These are phyloP conservation scores for Glycine latifolia DNA, from an alignment of 306 rosid genomes.

Conservation along the genomic window DNA sequence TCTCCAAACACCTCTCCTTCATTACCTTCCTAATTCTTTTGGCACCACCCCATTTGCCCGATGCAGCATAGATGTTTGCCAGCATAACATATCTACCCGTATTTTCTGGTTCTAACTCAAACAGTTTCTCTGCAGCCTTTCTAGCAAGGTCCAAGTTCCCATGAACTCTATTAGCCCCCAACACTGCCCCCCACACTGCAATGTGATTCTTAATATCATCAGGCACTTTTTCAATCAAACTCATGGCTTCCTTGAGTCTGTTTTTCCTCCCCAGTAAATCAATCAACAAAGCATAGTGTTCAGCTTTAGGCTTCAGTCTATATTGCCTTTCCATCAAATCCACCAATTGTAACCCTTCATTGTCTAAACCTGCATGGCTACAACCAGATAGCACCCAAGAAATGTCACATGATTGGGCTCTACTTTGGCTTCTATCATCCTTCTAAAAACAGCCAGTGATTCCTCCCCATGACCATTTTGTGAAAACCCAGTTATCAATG, in stretches of 20 bases:
- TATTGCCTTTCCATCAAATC: conserved; percentile 59
- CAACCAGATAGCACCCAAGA: conserved; percentile 70
- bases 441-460: conserved; percentile 53
- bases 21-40: conserved; percentile 57
- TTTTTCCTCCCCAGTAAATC: conserved; percentile 75
- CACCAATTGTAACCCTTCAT: conserved; percentile 58
- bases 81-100: conserved; percentile 72
- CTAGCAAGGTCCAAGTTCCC: conserved; percentile 60
- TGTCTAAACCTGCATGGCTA: conserved; percentile 63
- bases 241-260: conserved; percentile 58
- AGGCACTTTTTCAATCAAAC: conserved; percentile 56
- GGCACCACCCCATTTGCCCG: conserved; percentile 63
- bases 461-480: conserved; percentile 64
- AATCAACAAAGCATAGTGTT: conserved; percentile 67
- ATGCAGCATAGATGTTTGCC: conserved; percentile 70
- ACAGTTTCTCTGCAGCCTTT: conserved; percentile 65
- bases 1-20: conserved; percentile 59
- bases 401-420: conserved; percentile 70
- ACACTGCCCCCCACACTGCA: conserved; percentile 70
- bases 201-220: conserved; percentile 49
- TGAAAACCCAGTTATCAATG: conserved; percentile 63
- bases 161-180: conserved; percentile 68
- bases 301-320: conserved; percentile 53
- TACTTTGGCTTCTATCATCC: conserved; percentile 63
- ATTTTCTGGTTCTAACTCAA: conserved; percentile 65